Percentiles rank a stretch among this genome's conserved stretches.
These are phyloP conservation scores for Solanum pennellii DNA, from an alignment of 257 asterid genomes.

Conservation along the genomic window DNA sequence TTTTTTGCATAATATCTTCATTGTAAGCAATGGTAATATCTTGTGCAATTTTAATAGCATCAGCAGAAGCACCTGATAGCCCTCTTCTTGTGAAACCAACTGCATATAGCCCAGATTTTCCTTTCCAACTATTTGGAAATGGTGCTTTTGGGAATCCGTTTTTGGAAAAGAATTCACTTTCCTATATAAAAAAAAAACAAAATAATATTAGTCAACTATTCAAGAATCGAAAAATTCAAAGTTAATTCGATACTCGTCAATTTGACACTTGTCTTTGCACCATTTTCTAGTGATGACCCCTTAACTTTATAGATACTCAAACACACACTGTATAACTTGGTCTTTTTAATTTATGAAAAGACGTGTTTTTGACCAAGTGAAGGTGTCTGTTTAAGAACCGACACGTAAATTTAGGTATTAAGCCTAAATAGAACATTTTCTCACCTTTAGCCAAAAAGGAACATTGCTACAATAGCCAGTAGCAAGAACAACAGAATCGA, in stretches of 20 bases:
- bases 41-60: conserved; percentile 7
- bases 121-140: conserved; percentile 10
- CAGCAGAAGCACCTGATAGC: conserved; percentile 10
- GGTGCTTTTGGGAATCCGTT: conserved; percentile 6
- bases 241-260: not conserved
- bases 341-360: not conserved
- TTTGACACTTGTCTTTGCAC: fast-evolving
- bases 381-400: not conserved
- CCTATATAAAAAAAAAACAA: not conserved
- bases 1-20: conserved; percentile 7
- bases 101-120: conserved; percentile 5
- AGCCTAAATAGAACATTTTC: not conserved
- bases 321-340: not conserved
- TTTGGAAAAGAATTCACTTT: conserved; percentile 9
- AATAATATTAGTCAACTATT: not conserved
- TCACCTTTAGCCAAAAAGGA: conserved; percentile 9
- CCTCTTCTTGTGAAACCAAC: conserved; percentile 12
- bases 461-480: conserved; percentile 11
- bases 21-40: conserved; percentile 2
- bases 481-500: conserved; percentile 7
- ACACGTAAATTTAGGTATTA: not conserved
- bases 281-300: too few species aligned
- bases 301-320: not conserved
- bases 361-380: not conserved
- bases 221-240: not conserved